Conservation (phyloP, 2,329 filamentous ascomycete species). For the Emmonsia crescens region DNA sequence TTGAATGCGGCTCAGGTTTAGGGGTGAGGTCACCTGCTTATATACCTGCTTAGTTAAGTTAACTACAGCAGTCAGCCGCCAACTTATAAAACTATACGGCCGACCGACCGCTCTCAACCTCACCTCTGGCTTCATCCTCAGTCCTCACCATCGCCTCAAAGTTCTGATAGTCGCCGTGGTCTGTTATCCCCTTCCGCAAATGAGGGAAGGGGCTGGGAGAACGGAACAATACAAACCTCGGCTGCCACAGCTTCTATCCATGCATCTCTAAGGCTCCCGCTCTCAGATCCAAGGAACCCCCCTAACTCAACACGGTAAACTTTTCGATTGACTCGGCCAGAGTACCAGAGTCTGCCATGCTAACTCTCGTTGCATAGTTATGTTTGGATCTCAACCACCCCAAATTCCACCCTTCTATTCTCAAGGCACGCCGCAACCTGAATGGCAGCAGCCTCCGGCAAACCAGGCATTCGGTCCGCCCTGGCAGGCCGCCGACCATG, state of each 20-base stretch:
- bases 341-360: neutral
- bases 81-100: neutral
- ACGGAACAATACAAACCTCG: neutral
- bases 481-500: slow-evolving; percentile 14
- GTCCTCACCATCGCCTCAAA: neutral
- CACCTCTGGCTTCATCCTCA: neutral
- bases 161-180: neutral
- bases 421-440: slow-evolving; percentile 23
- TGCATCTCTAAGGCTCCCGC: neutral
- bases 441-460: slow-evolving; percentile 26
- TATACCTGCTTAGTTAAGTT: too few species aligned
- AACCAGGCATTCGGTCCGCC: slow-evolving; percentile 14
- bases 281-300: neutral
- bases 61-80: neutral
- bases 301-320: neutral
- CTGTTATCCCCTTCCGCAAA: neutral
- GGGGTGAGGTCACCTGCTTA: neutral
- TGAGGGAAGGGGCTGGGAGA: neutral
- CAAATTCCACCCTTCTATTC: slow-evolving; percentile 17
- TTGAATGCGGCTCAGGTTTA: neutral
- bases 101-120: neutral
- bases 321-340: neutral
- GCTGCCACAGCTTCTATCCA: neutral
- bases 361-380: slow-evolving; percentile 11
- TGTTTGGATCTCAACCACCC: slow-evolving; percentile 24